Percentiles rank a stretch among this genome's conserved stretches.
Evolutionary conservation across 305 asterid species (phyloP).

Genomic region (Striga hermonthica): DNA sequence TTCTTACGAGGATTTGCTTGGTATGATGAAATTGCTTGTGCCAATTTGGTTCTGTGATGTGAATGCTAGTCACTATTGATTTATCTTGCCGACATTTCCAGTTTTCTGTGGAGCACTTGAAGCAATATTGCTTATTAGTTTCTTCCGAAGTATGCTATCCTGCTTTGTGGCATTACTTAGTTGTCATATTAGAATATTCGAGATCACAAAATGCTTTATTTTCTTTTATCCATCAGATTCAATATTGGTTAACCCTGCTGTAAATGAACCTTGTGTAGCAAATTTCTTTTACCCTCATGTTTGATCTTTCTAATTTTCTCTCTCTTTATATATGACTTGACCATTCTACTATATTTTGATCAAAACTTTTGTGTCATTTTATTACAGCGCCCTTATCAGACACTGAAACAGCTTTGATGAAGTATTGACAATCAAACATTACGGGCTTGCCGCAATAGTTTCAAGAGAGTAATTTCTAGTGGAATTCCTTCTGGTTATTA

Average conservation of each 20-base stretch:
- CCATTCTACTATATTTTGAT: conserved; percentile 28
- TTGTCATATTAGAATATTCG: not conserved
- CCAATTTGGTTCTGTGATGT: conserved; percentile 20
- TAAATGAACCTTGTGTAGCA: too few species aligned
- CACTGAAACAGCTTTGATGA: conserved; percentile 58
- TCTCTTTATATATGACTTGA: not conserved
- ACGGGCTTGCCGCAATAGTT: conserved; percentile 30
- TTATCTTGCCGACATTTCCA: conserved; percentile 16
- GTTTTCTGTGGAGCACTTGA: conserved; percentile 27
- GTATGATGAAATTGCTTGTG: conserved; percentile 41
- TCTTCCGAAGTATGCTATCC: conserved; percentile 16
- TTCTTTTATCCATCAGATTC: not conserved
- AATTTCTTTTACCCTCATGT: too few species aligned
- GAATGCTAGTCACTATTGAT: conserved; percentile 13
- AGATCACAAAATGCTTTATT: not conserved
- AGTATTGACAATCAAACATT: conserved; percentile 35
- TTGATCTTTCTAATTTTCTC: too few species aligned
- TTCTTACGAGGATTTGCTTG: conserved; percentile 87
- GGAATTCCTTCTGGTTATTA: too few species aligned
- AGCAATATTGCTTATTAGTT: conserved; percentile 10
- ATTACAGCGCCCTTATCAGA: conserved; percentile 60
- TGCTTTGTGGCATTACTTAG: conserved; percentile 10
- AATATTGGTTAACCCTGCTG: too few species aligned
- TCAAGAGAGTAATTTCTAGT: conserved; percentile 18
- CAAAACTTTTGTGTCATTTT: conserved; percentile 26